Base-by-base conservation (phyloP, 2,329 filamentous ascomycete species). In the Claviceps sorghi region DNA sequence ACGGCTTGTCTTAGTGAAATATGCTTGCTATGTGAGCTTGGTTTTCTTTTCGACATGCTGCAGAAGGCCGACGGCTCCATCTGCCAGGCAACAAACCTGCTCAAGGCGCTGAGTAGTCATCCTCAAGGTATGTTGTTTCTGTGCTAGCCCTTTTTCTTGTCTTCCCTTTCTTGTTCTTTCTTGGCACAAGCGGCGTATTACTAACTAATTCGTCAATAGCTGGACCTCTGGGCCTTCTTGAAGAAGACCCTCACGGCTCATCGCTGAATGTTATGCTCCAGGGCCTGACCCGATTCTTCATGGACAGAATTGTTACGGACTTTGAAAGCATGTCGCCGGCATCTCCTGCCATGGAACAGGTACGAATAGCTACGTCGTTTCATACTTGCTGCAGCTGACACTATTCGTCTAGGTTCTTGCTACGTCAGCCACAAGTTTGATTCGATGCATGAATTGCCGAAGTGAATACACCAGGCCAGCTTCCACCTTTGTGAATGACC, bases 1-100 rank as follows among this genome's bases (percentile, higher is more conserved):
- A 88, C 86, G 9, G 79, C 84, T 15, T 98, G 93, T 63, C 73
- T 89, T 2, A 82, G 80, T 58, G 89, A 95, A 52, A 78, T 81
- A 34, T 98, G 93, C 66, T 73, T 98, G 43, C 72, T 98, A 1
- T 98, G 93, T 67, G 93, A 98, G 67, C 75, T 98, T 58, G 93
- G 93, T 1, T 98, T 93, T 64, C 73, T 98, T 10, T 94, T 95
- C 60, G 94, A 98, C 64, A 98, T 98, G 93, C 77, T 98, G 26
- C 86, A 97, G 61, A 98, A 97, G 65, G 93, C 93, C 2, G 85
- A 86, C 56, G 91, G 90, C 0, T 85, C 90, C 53, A 95, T 94
- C 54, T 98, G 93, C 59, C 93, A 98, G 64, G 93, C 93, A 15
- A 95, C 91, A 0, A 98, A 98, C 63, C 78, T 98, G 56, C 72